phyloP scores from a whole-genome alignment of 306 rosid genomes.

The Herpetospermum pedunculosum region DNA sequence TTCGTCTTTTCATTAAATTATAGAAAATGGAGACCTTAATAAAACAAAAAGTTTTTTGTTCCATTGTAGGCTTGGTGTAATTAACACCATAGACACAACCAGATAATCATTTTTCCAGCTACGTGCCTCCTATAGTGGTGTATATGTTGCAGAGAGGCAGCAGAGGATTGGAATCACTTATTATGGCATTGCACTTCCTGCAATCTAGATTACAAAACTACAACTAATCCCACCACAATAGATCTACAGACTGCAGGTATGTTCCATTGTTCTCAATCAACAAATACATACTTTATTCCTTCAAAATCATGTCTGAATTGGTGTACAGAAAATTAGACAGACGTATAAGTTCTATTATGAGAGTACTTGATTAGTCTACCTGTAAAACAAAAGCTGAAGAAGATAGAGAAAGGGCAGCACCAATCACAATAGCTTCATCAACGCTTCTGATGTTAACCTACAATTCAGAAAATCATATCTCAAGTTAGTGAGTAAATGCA shows the following conservation, averaged over 20 bases:
- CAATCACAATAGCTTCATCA: constrained; percentile 96
- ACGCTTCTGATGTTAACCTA: constrained; percentile 96
- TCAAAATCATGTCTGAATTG: neutral
- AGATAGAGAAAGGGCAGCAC: constrained; percentile 94
- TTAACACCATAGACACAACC: neutral
- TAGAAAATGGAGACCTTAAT: neutral
- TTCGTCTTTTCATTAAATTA: neutral
- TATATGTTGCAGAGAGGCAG: neutral
- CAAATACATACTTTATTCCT: neutral
- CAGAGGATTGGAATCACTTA: neutral
- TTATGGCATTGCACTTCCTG: neutral
- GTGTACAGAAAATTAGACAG: neutral
- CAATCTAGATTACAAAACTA: no score
- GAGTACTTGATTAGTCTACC: constrained; percentile 36
- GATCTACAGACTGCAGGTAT: neutral
- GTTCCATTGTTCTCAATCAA: neutral
- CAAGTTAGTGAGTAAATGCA: constrained; percentile 5
- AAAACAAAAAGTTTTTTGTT: neutral
- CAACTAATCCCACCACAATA: no score
- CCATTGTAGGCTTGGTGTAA: neutral
- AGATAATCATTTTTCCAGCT: neutral
- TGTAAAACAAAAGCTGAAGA: constrained; percentile 98
- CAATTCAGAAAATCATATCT: constrained; percentile 10
- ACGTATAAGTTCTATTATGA: neutral
- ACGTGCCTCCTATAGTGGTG: neutral